Base-by-base conservation (phyloP, 306 rosid genomes). In the Carpinus fangiana region DNA sequence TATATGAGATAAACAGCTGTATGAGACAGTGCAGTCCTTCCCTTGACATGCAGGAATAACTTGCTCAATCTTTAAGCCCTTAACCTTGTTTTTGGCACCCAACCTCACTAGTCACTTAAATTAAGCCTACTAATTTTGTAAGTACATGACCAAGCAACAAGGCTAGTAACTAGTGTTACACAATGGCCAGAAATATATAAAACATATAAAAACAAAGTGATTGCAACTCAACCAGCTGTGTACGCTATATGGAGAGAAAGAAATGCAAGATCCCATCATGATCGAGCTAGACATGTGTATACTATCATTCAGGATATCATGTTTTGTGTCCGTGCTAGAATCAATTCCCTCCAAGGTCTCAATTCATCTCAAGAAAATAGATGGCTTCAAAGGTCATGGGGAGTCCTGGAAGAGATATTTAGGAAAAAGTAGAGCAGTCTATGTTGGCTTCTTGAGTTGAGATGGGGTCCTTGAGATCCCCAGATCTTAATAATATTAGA, bases 41-140 rank as follows among this genome's bases (percentile, higher is more conserved):
- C 38, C 8, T 31, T 59, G 12, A 23, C 12, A 12, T 14, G 43
- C 8, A 31, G 69, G n/a, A 62, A 62, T 62, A 16, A 62, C 18
- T 12, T 31, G 18, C 69, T 13, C 41, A 2, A 13, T 62, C 17
- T 62, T 31, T 62, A 13, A 62, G 17, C 69, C 69, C 69, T 28
- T 31, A 66, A 66, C 3, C 72, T 36, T 41, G 1, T 66, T 66
- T 66, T 11, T 66, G 14, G 47, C 26, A 36, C 17, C 47, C 70
- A 34, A n/a, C 70, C 70, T 65, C 70, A 34, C 48, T 38, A 34
- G 23, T 65, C 70, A 65, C 48, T 65, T 66, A 48, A 67, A 67
- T 41, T 67, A 41, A 41, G 16, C 72, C 72, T 67, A 66, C 28
- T 17, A 41, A 67, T 38, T 18, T 9, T 41, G 8, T n/a, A 43